Evolutionary conservation across 2,329 filamentous ascomycete species (phyloP), one percentile per base, ranked within the genome.

Genomic region (Cordyceps pruinosa): DNA sequence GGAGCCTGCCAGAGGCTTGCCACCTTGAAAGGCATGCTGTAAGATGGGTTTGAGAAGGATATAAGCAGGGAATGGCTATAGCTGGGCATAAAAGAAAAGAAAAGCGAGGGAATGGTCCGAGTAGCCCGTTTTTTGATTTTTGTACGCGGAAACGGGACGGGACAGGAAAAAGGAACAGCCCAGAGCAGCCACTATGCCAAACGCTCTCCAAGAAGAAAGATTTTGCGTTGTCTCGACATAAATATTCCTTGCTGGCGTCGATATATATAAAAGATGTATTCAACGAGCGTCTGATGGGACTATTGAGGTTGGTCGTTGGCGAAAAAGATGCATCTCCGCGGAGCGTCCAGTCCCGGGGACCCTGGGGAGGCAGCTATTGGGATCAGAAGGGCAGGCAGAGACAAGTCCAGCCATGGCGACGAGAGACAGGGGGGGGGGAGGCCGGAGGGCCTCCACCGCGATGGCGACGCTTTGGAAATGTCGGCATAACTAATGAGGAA

Each of bases 1-100:
- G 90, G 90, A 60, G 68, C 61, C 57, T 65, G 67, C 70, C 69
- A 72, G 32, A 71, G 56, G 39, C 62, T 56, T 51, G 65, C 35
- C 23, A 70, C 56, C 58, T 65, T 62, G 59, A 69, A 64, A 37
- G 63, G 63, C 68, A 70, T 70, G 37, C n/a, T 23, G 19, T 6
- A 21, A 15, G 12, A 19, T 41, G 26, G n/a, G 25, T 13, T 32
- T 39, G 25, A 25, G 39, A 32, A 42, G 23, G 9, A 39, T 50
- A 6, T 28, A 12, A 4, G 34, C 23, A n/a, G n/a, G n/a, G n/a
- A n/a, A n/a, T n/a, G n/a, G 34, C 12, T 7, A 26, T n/a, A 15
- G 17, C 25, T 21, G 23, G 47, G 21, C 35, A 12, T 48, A 50
- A 50, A 37, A 26, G 34, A 23, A 17, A 12, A 39, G 3, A 50